These are phyloP conservation scores for Trichophyton simii DNA, from an alignment of 2,329 filamentous ascomycete species.

Conservation along the genomic window DNA sequence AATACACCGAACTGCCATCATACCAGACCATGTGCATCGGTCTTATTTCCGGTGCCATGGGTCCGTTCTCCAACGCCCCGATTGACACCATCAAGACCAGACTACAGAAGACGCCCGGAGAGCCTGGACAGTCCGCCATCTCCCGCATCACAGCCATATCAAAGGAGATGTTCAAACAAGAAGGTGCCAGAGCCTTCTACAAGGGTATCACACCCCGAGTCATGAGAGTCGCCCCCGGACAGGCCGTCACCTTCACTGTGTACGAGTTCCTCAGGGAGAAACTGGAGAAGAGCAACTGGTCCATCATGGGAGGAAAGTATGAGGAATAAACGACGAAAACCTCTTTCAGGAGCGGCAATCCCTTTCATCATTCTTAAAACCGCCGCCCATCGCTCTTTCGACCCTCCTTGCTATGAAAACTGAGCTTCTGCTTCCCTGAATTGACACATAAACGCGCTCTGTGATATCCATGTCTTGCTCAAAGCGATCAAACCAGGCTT, in stretches of 20 bases:
- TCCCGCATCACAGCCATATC: constrained; percentile 67
- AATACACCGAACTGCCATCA: constrained; percentile 60
- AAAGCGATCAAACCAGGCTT: background rate
- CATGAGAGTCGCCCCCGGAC: constrained; percentile 92
- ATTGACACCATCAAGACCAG: constrained; percentile 99
- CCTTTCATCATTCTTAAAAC: background rate
- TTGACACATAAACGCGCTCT: background rate
- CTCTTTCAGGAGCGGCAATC: background rate
- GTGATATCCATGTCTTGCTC: background rate
- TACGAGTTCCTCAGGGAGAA: constrained; percentile 66
- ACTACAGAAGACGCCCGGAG: constrained; percentile 76
- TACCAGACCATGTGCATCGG: constrained; percentile 90
- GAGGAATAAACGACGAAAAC: constrained; percentile 42
- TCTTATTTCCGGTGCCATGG: constrained; percentile 84
- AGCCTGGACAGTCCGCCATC: constrained; percentile 68
- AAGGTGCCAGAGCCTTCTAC: constrained; percentile 91
- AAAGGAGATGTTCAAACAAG: constrained; percentile 79
- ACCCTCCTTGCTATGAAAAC: too few relatives aligned
- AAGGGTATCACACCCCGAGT: constrained; percentile 97
- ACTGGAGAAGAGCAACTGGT: constrained; percentile 53
- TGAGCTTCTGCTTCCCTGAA: too few relatives aligned
- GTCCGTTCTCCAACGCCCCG: constrained; percentile 87
- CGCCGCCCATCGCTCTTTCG: too few relatives aligned
- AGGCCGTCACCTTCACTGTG: constrained; percentile 65
- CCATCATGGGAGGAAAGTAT: constrained; percentile 49